Conservation (phyloP, 2,329 filamentous ascomycete genomes). For the Epichloe hybrida region DNA sequence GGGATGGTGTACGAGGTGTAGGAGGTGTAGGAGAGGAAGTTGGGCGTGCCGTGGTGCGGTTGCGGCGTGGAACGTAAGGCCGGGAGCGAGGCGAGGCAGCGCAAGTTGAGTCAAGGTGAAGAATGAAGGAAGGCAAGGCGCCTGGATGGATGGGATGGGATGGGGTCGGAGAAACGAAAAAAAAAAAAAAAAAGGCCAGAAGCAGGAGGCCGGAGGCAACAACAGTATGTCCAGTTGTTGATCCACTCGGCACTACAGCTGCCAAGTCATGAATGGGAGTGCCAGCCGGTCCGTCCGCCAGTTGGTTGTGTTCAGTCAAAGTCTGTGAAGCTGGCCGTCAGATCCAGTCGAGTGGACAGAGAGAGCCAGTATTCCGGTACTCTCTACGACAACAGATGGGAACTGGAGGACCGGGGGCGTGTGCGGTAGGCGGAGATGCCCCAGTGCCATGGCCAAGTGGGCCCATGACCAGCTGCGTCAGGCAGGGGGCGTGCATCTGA, state of each 20-base stretch:
- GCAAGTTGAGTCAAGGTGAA: background rate
- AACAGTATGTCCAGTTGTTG: no score
- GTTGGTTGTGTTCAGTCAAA: background rate
- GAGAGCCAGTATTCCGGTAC: background rate
- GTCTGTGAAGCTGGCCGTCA: background rate
- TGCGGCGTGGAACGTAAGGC: constrained; percentile 4
- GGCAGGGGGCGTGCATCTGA: background rate
- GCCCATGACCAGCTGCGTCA: background rate
- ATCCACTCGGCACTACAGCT: background rate
- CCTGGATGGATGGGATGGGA: no score
- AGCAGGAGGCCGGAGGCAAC: background rate
- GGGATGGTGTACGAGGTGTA: constrained; percentile 6
- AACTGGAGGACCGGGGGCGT: background rate
- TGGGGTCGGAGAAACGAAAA: no score
- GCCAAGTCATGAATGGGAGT: background rate
- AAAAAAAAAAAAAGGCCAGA: background rate
- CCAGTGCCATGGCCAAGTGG: no score
- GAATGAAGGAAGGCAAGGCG: background rate
- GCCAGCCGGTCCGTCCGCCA: constrained; percentile 1
- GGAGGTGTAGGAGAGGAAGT: constrained; percentile 5
- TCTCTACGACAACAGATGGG: background rate
- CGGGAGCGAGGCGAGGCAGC: background rate
- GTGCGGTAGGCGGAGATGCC: background rate
- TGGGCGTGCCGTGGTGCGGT: constrained; percentile 4
- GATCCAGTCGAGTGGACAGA: background rate